Conservation (phyloP, 2,329 filamentous ascomycete species). For the Talaromyces atroroseus region DNA sequence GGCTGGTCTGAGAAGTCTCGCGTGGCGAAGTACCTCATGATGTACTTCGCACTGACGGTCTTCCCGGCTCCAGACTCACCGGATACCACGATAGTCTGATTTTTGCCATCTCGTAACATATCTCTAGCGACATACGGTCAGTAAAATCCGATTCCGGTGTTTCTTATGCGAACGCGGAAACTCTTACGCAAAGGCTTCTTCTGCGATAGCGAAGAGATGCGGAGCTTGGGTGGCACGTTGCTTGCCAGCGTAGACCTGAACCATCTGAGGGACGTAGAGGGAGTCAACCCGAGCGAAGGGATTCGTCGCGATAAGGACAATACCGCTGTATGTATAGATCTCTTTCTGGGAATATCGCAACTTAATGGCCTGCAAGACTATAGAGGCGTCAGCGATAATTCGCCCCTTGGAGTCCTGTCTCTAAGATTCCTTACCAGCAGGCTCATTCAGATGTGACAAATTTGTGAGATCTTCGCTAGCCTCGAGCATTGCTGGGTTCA, state of each 20-base stretch:
- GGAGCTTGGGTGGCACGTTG: constrained; percentile 94
- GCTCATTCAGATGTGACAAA: constrained; percentile 95
- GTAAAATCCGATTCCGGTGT: background rate
- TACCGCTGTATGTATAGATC: constrained; percentile 99
- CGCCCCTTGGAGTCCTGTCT: constrained; percentile 15
- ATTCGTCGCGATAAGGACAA: constrained; percentile 97
- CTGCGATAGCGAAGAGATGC: constrained; percentile 96
- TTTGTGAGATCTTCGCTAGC: constrained; percentile 97
- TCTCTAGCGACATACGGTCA: constrained; percentile 53
- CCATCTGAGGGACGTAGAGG: constrained; percentile 97
- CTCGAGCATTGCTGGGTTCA: constrained; percentile 98
- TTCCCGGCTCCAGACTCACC: constrained; percentile 98
- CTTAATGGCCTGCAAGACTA: constrained; percentile 95
- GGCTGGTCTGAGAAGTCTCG: constrained; percentile 89
- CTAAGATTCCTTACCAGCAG: constrained; percentile 64
- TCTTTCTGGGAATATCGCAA: constrained; percentile 97
- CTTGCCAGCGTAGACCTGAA: constrained; percentile 98
- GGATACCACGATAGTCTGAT: constrained; percentile 98
- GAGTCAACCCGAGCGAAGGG: constrained; percentile 97
- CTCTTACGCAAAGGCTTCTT: constrained; percentile 91
- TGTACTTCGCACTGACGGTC: constrained; percentile 98
- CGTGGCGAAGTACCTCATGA: constrained; percentile 99
- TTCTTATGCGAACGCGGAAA: constrained; percentile 32
- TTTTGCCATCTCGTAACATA: constrained; percentile 92
- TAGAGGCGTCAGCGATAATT: constrained; percentile 19